A percentile compares a stretch with the other conserved stretches of the same genome.
phyloP scores from a whole-genome alignment of 306 rosid genomes.

The Vicia faba region DNA sequence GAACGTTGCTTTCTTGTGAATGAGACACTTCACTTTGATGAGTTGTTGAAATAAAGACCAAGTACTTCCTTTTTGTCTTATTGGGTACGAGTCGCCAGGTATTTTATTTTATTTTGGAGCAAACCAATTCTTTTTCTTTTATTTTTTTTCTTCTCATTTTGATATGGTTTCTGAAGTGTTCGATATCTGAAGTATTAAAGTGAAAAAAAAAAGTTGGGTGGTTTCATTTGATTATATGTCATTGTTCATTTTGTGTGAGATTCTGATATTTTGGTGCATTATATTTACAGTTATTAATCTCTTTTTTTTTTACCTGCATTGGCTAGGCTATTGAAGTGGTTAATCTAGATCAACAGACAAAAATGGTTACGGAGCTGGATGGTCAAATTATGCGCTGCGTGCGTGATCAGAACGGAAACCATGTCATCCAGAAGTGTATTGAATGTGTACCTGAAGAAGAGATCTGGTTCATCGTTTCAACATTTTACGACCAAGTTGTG shows the following conservation, averaged over 20 bases:
- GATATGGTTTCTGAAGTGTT: neutral
- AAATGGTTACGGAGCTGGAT: slow-evolving; percentile 88
- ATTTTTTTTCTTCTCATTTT: neutral
- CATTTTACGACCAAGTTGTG: slow-evolving; percentile 89
- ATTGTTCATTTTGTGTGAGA: slow-evolving; percentile 15
- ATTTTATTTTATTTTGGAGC: neutral
- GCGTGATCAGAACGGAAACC: slow-evolving; percentile 98
- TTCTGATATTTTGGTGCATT: slow-evolving; percentile 10
- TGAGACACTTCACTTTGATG: slow-evolving; percentile 11
- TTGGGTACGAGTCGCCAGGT: slow-evolving; percentile 10
- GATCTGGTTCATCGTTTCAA: slow-evolving; percentile 74
- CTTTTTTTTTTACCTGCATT: slow-evolving; percentile 21
- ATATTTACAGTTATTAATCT: neutral
- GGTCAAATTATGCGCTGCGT: slow-evolving; percentile 93
- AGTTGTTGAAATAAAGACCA: neutral
- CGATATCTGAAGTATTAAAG: neutral
- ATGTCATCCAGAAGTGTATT: slow-evolving; percentile 93
- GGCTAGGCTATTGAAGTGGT: slow-evolving; percentile 94
- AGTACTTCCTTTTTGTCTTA: neutral
- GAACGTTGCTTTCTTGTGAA: slow-evolving; percentile 7
- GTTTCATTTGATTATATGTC: neutral
- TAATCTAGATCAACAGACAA: slow-evolving; percentile 82
- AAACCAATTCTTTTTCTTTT: neutral
- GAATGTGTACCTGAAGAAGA: slow-evolving; percentile 95
- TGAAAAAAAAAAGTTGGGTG: neutral